Evolutionary conservation across 345 rosid species (phyloP).

Genomic region (Chamaenerion angustifolium): DNA sequence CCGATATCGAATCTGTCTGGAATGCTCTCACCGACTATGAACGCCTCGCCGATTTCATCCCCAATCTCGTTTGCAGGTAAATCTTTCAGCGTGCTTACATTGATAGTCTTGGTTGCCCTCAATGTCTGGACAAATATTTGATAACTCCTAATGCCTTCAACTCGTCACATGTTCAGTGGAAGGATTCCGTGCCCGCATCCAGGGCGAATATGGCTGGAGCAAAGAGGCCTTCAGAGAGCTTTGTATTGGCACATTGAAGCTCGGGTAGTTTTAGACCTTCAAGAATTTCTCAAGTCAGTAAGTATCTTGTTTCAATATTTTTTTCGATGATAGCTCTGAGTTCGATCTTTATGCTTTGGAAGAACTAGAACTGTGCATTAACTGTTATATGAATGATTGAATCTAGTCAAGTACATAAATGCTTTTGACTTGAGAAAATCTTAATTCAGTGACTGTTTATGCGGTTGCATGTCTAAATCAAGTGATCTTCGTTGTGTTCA

Average conservation of each 20-base stretch:
- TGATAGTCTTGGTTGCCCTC: too few species aligned
- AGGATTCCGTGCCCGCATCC: conserved; percentile 91
- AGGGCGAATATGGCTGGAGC: conserved; percentile 94
- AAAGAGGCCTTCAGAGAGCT: conserved; percentile 83
- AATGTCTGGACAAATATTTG: too few species aligned
- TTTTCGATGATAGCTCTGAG: not conserved
- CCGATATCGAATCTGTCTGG: conserved; percentile 69
- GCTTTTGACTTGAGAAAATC: too few species aligned
- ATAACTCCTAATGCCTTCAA: not conserved
- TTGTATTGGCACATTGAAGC: conserved; percentile 99
- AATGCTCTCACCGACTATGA: conserved; percentile 84
- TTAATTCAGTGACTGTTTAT: too few species aligned
- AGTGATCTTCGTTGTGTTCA: not conserved
- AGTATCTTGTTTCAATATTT: conserved; percentile 11
- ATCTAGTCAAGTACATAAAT: too few species aligned
- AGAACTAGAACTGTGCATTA: too few species aligned
- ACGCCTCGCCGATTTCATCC: conserved; percentile 82
- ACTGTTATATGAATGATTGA: too few species aligned
- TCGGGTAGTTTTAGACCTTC: conserved; percentile 88
- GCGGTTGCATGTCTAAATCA: too few species aligned
- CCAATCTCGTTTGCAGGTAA: conserved; percentile 79
- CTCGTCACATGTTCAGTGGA: conserved; percentile 29
- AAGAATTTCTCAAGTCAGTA: conserved; percentile 54
- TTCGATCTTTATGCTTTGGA: not conserved
- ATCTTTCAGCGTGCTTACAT: too few species aligned